phyloP scores from a whole-genome alignment of 148 eudicot genomes.

The Camellia japonica region DNA sequence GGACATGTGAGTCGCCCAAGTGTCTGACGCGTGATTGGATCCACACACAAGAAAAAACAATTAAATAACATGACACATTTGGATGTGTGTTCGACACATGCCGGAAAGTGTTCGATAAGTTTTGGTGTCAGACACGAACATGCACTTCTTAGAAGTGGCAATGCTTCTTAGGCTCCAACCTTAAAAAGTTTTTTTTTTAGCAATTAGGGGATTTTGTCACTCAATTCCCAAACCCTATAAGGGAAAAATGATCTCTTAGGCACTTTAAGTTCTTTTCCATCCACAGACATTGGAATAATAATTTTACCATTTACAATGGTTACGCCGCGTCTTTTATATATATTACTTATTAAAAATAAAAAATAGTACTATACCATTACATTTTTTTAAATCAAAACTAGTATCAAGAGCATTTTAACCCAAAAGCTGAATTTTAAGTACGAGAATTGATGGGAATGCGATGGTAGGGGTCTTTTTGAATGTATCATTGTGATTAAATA shows the following conservation, averaged over 20 bases:
- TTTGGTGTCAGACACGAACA: too few relatives aligned
- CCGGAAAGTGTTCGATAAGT: too few relatives aligned
- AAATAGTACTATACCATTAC: not conserved
- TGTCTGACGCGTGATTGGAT: too few relatives aligned
- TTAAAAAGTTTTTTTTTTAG: not conserved
- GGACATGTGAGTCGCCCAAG: too few relatives aligned
- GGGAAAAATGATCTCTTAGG: not conserved
- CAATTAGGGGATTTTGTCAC: not conserved
- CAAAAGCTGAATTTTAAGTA: not conserved
- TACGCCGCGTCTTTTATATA: too few relatives aligned
- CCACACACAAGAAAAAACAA: too few relatives aligned
- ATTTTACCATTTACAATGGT: not conserved
- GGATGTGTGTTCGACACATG: too few relatives aligned
- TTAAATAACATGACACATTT: too few relatives aligned
- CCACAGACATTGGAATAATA: not conserved
- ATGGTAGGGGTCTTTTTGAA: not conserved
- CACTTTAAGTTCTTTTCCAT: not conserved
- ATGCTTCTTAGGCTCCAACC: not conserved
- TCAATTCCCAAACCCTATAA: conserved; percentile 1
- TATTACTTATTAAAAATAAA: too few relatives aligned
- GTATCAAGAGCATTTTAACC: not conserved
- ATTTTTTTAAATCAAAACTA: not conserved
- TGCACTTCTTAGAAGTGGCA: too few relatives aligned
- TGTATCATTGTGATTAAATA: not conserved
- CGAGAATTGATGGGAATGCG: not conserved